Evolutionary conservation across 2,329 filamentous ascomycete genomes (phyloP).

Genomic region (Colletotrichum sp.): DNA sequence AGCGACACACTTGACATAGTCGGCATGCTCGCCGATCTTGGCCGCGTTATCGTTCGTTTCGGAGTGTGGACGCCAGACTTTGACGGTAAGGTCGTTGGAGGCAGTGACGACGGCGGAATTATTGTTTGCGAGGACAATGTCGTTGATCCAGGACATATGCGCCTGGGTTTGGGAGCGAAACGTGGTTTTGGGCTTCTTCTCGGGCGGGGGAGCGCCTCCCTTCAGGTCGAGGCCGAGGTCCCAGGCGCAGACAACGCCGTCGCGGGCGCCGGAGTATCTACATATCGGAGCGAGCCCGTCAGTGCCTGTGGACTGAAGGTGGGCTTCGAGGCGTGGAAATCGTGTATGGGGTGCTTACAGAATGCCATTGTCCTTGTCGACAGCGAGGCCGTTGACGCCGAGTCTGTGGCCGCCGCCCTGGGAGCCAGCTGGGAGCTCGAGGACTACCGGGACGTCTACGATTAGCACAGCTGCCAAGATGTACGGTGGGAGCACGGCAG

Average conservation of each 20-base stretch:
- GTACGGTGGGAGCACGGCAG: background rate
- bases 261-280: slow-evolving; percentile 94
- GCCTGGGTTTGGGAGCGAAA: slow-evolving; percentile 71
- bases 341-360: slow-evolving; percentile 65
- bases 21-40: slow-evolving; percentile 89
- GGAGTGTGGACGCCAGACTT: slow-evolving; percentile 83
- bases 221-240: slow-evolving; percentile 77
- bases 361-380: slow-evolving; percentile 82
- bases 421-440: slow-evolving; percentile 60
- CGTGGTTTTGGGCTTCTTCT: slow-evolving; percentile 46
- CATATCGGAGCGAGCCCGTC: background rate
- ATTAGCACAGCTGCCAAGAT: background rate
- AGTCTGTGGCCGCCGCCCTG: slow-evolving; percentile 83
- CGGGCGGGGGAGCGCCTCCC: slow-evolving; percentile 25
- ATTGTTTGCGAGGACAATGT: slow-evolving; percentile 80
- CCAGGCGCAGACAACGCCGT: slow-evolving; percentile 97
- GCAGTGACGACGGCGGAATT: slow-evolving; percentile 84
- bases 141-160: slow-evolving; percentile 96
- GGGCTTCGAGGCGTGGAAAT: slow-evolving; percentile 11
- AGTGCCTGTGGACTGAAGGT: background rate
- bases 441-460: slow-evolving; percentile 46
- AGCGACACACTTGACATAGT: slow-evolving; percentile 95
- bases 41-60: slow-evolving; percentile 63
- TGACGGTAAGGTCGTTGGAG: slow-evolving; percentile 93
- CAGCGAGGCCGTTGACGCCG: slow-evolving; percentile 91